Conservation (phyloP, 306 rosid species). For the Quillaja saponaria region DNA sequence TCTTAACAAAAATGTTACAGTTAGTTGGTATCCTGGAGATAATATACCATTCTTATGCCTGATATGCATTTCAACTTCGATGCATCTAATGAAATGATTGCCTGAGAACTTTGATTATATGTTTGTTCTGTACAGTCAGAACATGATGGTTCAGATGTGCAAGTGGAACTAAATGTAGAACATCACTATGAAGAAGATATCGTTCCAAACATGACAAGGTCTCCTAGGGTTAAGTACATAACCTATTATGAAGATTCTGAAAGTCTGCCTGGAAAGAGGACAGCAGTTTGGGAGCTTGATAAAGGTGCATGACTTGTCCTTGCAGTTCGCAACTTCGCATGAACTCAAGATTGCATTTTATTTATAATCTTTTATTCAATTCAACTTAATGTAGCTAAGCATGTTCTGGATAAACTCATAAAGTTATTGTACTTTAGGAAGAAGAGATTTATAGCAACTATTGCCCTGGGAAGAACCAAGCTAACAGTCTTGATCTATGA, state of each 20-base stretch:
- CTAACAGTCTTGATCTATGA: no score
- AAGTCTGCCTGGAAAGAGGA: conserved; percentile 88
- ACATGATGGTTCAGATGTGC: conserved; percentile 94
- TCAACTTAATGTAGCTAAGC: no score
- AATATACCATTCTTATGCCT: not conserved
- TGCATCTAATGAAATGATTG: not conserved
- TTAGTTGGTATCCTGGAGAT: not conserved
- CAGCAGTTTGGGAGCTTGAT: conserved; percentile 97
- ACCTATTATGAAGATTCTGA: conserved; percentile 91
- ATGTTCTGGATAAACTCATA: no score
- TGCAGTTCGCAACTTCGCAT: conserved; percentile 26
- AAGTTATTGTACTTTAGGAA: no score
- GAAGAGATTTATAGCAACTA: no score
- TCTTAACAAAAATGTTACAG: not conserved
- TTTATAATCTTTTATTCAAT: not conserved
- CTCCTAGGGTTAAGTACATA: conserved; percentile 73
- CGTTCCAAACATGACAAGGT: conserved; percentile 75
- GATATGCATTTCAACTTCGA: not conserved
- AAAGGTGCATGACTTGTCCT: conserved; percentile 62
- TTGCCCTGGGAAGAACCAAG: no score
- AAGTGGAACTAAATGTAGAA: conserved; percentile 72
- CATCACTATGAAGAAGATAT: conserved; percentile 70
- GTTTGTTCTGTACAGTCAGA: conserved; percentile 55
- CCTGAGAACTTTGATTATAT: conserved; percentile 20
- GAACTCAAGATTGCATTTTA: not conserved